phyloP scores from a whole-genome alignment of 768 basidiomycete genomes.

The Chalciporus sphaerocephalus region DNA sequence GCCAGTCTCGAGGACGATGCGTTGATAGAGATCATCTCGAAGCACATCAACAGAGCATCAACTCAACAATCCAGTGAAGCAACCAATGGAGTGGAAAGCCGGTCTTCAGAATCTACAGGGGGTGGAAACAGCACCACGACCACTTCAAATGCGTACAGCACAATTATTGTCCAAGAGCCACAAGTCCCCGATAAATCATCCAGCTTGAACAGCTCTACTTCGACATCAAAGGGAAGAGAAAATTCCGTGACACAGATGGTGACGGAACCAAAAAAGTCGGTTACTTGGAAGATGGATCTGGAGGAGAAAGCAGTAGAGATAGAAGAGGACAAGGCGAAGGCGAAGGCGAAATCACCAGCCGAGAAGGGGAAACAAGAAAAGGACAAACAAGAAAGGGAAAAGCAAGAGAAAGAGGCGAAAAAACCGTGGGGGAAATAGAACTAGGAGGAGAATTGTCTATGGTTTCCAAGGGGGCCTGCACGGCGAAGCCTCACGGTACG shows the following conservation, averaged over 20 bases:
- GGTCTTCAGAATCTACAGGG: conserved; percentile 10
- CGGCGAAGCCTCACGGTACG: background rate
- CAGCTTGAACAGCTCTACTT: background rate
- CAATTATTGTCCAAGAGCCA: conserved; percentile 7
- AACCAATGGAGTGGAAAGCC: conserved; percentile 16
- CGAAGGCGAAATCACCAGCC: background rate
- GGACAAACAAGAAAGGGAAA: background rate
- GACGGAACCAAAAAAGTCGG: background rate
- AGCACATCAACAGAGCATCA: conserved; percentile 28
- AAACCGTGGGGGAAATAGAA: background rate
- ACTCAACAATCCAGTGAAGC: conserved; percentile 6
- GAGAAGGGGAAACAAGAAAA: conserved; percentile 1
- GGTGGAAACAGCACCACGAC: background rate
- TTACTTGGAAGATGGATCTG: background rate
- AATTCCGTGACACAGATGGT: background rate
- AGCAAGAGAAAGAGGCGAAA: background rate
- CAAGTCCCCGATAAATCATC: conserved; percentile 8
- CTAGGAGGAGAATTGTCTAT: background rate
- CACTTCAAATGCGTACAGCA: background rate
- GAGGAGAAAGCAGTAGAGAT: background rate
- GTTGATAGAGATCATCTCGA: conserved; percentile 31
- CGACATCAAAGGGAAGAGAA: background rate
- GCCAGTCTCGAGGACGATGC: conserved; percentile 29
- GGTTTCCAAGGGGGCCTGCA: background rate
- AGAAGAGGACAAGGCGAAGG: background rate